A percentile compares a stretch with the other conserved stretches of the same genome.
phyloP scores from a whole-genome alignment of 768 basidiomycete species.

The Mycena floridula region DNA sequence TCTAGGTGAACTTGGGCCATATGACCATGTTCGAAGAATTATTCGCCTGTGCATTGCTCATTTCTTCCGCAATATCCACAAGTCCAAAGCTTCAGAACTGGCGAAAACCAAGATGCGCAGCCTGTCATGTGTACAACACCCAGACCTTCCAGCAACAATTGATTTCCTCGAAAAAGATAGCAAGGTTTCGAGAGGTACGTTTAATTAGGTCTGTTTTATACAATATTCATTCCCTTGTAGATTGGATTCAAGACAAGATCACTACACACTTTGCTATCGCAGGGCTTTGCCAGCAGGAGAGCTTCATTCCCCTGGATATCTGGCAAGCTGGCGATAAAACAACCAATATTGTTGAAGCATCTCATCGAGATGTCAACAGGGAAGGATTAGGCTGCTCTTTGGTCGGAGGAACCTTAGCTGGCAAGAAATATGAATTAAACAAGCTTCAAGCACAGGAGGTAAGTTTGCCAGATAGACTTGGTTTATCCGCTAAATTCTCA shows the following conservation, averaged over 20 bases:
- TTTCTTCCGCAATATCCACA: conserved; percentile 14
- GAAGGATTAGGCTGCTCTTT: conserved; percentile 13
- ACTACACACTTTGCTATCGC: conserved; percentile 13
- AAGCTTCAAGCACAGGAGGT: conserved; percentile 1
- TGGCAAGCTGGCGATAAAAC: conserved; percentile 18
- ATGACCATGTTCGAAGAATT: conserved; percentile 19
- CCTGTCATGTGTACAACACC: conserved; percentile 13
- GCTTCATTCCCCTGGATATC: conserved; percentile 19
- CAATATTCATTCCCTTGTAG: conserved; percentile 7
- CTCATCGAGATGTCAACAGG: conserved; percentile 16
- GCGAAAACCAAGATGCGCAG: conserved; percentile 17
- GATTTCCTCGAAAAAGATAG: conserved; percentile 13
- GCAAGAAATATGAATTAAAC: conserved; percentile 3
- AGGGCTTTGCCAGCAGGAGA: conserved; percentile 18
- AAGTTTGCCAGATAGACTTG: background rate
- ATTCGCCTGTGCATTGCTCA: conserved; percentile 17
- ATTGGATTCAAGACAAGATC: conserved; percentile 21
- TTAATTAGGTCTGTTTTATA: background rate
- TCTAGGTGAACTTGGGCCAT: conserved; percentile 13
- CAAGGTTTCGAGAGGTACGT: conserved; percentile 14
- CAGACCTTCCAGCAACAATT: conserved; percentile 10
- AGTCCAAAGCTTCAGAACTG: conserved; percentile 5
- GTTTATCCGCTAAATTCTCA: background rate
- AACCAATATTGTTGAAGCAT: conserved; percentile 18
- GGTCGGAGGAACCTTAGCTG: conserved; percentile 3